Evolutionary conservation across 1,284 basidiomycete species (phyloP), one percentile per base, ranked within the genome.

Genomic region (Fomitopsis schrenkii): DNA sequence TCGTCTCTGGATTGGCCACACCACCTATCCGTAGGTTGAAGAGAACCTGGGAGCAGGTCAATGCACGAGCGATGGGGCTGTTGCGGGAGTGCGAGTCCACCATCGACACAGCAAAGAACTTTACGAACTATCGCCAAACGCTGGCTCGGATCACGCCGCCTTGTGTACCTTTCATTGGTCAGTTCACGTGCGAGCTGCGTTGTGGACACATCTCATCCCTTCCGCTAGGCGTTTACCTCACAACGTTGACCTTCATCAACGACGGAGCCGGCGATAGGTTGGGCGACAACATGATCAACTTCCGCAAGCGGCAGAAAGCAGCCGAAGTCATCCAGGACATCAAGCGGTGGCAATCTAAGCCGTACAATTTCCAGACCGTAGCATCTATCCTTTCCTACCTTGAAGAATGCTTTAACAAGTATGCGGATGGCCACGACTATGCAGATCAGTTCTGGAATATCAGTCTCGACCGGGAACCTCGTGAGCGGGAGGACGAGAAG

Each of bases 151-250:
- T 97, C 62, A 88, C 91, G 44, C 95, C 96, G 0, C 97, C 97
- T 55, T 98, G 96, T 74, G 96, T 99, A 0, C 97, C 97, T 5
- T 99, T 99, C 78, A 90, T 99, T 58, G 97, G 95, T 95, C 68
- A 67, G 83, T 75, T 26, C 3, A 33, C 17, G n/a, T 10, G 35
- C 5, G 28, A 5, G 5, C n/a, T 15, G 22, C 53, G 12, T 33
- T 41, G 45, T 48, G 42, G 57, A 17, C 8, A 33, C 17, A 38
- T 57, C 41, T 55, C 42, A 59, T 46, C 12, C 28, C 30, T 46
- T 35, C 17, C 38, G 28, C 10, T 58, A 97, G 95, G 97, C 68
- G 93, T 98, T 60, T 98, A 97, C 79, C 84, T 99, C 19, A 95
- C 96, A 4, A 94, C 94, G 28, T 81, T 99, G 61, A 96, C 95